Evolutionary conservation across 805 yeast genomes (phyloP), one percentile per base, ranked within the genome.

Genomic region (Cyberlindnera suaveolens): DNA sequence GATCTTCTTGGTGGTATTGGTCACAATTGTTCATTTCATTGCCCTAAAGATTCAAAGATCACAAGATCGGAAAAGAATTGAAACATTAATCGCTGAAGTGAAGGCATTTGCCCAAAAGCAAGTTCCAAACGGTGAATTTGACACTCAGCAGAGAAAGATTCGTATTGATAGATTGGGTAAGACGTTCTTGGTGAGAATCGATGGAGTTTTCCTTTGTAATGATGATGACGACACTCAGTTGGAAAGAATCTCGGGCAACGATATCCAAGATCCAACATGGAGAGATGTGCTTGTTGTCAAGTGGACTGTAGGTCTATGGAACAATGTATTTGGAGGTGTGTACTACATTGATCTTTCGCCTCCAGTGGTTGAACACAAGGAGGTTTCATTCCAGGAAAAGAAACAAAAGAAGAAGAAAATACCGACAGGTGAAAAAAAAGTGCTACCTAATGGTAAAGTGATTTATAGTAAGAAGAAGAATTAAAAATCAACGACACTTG

Each of bases 381-480:
- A 39, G 10, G 31, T 18, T 13, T 13, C 14, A 16, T 9, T 20
- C 30, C 42, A 42, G 18, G 34, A 23, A 30, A 46, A 18, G 47
- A 46, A 30, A 41, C 41, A 16, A 48, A 49, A 19, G 27, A 63
- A 63, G 47, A 56, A 65, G 54, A 61, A 63, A 40, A 55, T 52
- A 16, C 64, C 56, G 19, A 62, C 58, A 40, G 77, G 75, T 9
- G 70, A 70, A 44, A 74, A 69, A 49, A 59, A 66, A 36, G 76
- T 68, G 39, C 64, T 80, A 46, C 82, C 83, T 9, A 80, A 80
- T 53, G 86, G 86, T 1, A 79, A 79, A 55, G 75, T 76, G 10
- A 68, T 77, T 4, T 62, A 64, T 41, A 47, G 60, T 31, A 53
- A 51, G 42, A 57, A 55, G 42, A 50, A 43, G 20, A 38, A 46